These are phyloP conservation scores for Paragyromitra xinjiangensis DNA, from an alignment of 495 filamentous ascomycete species.

Conservation along the genomic window DNA sequence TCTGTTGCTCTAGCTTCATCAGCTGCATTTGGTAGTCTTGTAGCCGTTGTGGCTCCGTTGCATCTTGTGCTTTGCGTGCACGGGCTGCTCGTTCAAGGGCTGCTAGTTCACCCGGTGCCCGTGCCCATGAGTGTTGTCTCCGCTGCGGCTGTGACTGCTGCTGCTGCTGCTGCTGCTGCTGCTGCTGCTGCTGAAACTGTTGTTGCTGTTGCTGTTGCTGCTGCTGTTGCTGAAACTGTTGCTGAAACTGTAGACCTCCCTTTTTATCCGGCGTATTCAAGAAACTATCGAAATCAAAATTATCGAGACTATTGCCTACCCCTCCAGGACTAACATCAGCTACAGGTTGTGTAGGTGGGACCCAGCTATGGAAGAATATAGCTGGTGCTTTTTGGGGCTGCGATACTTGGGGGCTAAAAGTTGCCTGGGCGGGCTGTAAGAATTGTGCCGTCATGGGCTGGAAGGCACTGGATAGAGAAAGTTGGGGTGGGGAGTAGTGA, in stretches of 20 bases:
- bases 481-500: too few species aligned
- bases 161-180: background rate
- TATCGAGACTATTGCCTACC: background rate
- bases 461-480: too few species aligned
- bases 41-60: conserved; percentile 57
- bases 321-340: background rate
- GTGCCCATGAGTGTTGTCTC: background rate
- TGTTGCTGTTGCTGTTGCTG: background rate
- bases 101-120: background rate
- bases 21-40: conserved; percentile 99
- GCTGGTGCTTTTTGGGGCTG: background rate
- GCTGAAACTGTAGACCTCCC: background rate
- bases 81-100: background rate
- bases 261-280: background rate
- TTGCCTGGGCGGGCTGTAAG: too few species aligned
- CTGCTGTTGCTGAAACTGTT: background rate
- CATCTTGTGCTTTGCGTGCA: too few species aligned
- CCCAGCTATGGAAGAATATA: background rate
- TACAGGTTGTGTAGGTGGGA: background rate
- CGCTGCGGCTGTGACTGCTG: background rate
- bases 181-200: background rate
- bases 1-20: conserved; percentile 97
- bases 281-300: background rate
- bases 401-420: background rate
- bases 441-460: too few species aligned